These are phyloP conservation scores for Gynandropsis gynandra DNA, from an alignment of 345 rosid species.

Conservation along the genomic window DNA sequence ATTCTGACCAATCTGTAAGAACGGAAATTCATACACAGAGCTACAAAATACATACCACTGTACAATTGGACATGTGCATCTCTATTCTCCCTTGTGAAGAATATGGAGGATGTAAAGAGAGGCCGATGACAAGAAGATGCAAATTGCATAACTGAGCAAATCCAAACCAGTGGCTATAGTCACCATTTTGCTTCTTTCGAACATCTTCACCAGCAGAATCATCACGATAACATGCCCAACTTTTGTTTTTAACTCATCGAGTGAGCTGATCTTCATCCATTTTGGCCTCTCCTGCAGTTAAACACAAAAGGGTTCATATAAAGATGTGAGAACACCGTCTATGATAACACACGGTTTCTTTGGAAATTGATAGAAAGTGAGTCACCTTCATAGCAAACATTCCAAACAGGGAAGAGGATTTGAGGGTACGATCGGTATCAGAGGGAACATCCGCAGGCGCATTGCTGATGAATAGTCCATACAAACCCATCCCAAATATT, in stretches of 20 bases:
- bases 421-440: conserved; percentile 61
- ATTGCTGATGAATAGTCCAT: conserved; percentile 80
- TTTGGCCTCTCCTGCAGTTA: conserved; percentile 90
- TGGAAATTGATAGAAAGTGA: too few species aligned
- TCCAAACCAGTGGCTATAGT: conserved; percentile 72
- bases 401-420: conserved; percentile 82
- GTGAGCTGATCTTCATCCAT: conserved; percentile 92
- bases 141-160: conserved; percentile 73
- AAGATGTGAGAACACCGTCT: too few species aligned
- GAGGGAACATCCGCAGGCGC: conserved; percentile 39
- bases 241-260: conserved; percentile 84
- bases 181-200: conserved; percentile 95
- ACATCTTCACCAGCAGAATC: conserved; percentile 94
- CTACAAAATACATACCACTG: not conserved
- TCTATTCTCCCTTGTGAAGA: conserved; percentile 57
- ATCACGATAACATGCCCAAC: conserved; percentile 93
- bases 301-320: too few species aligned
- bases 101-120: conserved; percentile 80
- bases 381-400: conserved; percentile 95
- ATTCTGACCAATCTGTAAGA: too few species aligned
- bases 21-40: too few species aligned
- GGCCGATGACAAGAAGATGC: conserved; percentile 84
- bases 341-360: too few species aligned
- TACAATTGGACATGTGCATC: conserved; percentile 10
- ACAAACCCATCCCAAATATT: conserved; percentile 89